A percentile compares a stretch with the other conserved stretches of the same genome.
These are phyloP conservation scores for Tulasnella sp. DNA, from an alignment of 768 basidiomycete genomes.

Conservation along the genomic window DNA sequence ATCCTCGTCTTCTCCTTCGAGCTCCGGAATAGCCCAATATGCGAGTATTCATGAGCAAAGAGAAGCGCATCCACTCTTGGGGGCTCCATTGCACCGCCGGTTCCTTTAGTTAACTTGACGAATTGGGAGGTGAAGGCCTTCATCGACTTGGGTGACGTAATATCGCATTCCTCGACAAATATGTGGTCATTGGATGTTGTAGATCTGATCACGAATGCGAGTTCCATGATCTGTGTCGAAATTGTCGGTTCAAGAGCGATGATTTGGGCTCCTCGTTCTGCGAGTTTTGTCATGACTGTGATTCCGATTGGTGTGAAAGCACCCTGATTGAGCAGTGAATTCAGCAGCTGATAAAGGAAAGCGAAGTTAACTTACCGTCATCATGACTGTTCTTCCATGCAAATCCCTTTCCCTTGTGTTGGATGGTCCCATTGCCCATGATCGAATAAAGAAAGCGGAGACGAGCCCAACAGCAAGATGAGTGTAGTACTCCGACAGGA, in stretches of 20 bases:
- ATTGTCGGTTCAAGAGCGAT: constrained; percentile 52
- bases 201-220: constrained; percentile 54
- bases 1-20: too few species aligned
- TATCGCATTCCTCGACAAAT: constrained; percentile 66
- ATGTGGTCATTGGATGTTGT: constrained; percentile 64
- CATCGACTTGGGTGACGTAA: constrained; percentile 51
- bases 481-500: too few species aligned
- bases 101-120: constrained; percentile 35
- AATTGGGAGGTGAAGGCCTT: constrained; percentile 57
- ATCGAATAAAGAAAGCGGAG: neutral
- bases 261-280: constrained; percentile 63
- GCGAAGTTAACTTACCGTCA: constrained; percentile 39
- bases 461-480: neutral
- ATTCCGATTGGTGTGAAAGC: constrained; percentile 63
- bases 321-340: constrained; percentile 36
- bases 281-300: constrained; percentile 50
- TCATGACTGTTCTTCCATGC: constrained; percentile 53
- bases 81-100: constrained; percentile 26
- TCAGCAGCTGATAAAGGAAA: neutral
- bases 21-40: constrained; percentile 47
- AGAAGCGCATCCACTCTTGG: constrained; percentile 66
- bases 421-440: constrained; percentile 32
- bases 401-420: constrained; percentile 54
- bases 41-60: constrained; percentile 63
- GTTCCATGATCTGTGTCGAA: constrained; percentile 36